phyloP scores from a whole-genome alignment of 176 grass and related monocot genomes.

The Rhynchospora tenuis region DNA sequence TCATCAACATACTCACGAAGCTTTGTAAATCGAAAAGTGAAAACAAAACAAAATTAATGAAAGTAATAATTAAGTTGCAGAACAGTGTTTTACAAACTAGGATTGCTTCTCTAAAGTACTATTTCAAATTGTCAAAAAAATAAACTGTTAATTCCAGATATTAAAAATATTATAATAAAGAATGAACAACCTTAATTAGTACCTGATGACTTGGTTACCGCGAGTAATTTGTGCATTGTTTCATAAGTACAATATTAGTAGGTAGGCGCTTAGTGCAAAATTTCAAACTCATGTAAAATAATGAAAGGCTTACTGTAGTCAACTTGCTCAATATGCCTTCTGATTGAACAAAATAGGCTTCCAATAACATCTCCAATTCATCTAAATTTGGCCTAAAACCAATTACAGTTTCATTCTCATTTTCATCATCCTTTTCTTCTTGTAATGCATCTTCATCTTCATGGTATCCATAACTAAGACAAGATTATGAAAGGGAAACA shows the following conservation, averaged over 20 bases:
- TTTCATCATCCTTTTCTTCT: background rate
- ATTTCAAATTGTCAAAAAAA: background rate
- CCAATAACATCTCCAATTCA: constrained; percentile 66
- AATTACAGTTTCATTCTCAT: background rate
- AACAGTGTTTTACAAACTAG: background rate
- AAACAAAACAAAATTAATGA: background rate
- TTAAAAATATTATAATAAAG: background rate
- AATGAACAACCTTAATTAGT: background rate
- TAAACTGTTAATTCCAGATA: background rate
- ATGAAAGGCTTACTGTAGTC: constrained; percentile 30
- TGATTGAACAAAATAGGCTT: constrained; percentile 69
- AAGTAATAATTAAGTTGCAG: background rate
- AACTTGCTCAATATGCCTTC: constrained; percentile 57
- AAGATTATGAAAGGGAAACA: background rate
- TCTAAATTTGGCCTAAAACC: constrained; percentile 42
- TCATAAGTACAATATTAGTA: background rate
- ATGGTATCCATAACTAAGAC: background rate
- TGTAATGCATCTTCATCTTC: background rate
- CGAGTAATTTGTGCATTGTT: background rate
- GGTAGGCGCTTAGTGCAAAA: background rate
- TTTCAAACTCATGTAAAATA: background rate
- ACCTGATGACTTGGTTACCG: background rate
- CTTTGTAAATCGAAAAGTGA: background rate
- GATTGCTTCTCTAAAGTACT: background rate
- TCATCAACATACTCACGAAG: constrained; percentile 16